Base-by-base conservation (phyloP, 768 basidiomycete species). In the Astraeus odoratus region DNA sequence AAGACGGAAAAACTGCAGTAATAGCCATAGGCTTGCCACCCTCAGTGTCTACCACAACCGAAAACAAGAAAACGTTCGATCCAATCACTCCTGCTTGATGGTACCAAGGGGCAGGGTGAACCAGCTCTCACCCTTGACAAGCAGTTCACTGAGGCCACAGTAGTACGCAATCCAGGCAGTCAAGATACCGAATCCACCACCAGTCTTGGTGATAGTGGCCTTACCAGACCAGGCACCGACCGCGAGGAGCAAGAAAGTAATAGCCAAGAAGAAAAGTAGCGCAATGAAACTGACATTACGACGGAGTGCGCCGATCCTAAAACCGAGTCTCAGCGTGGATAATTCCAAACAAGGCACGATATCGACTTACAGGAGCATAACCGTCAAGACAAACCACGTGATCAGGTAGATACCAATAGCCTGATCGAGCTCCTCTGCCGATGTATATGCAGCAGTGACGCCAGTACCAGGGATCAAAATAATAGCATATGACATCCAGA, bases 401-500 rank as follows among this genome's bases (percentile, higher is more conserved):
- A 78, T 69, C 20, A 91, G 71, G 66, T 76, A 91, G 47, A 91
- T 82, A 3, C 83, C 87, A 10, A 92, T 54, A 0, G 85, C 88
- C 39, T 75, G 72, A 5, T 53, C 39, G 10, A 83, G 57, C 54
- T 81, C 74, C 0, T 57, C 54, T 0, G 43, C 40, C 0, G 50
- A 42, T 0, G 53, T 39, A 56, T 81, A 91, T 0, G 87, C 76
- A 0, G 70, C 58, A 4, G 52, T 9, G 37, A 91, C 72, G 12
- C 87, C 87, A 4, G 74, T 75, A 22, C 74, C 72, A 2, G 90
- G 90, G 38, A 88, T 74, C 57, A 83, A 64, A 54, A 93, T 80
- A 0, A 76, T 69, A 4, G 78, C 86, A 39, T 78, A 92, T 4
- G 88, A 88, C 67, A 92, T 69, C 89, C 89, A 93, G 73, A 92